These are phyloP conservation scores for Neurospora pannonica DNA, from an alignment of 495 filamentous ascomycete genomes.

Conservation along the genomic window DNA sequence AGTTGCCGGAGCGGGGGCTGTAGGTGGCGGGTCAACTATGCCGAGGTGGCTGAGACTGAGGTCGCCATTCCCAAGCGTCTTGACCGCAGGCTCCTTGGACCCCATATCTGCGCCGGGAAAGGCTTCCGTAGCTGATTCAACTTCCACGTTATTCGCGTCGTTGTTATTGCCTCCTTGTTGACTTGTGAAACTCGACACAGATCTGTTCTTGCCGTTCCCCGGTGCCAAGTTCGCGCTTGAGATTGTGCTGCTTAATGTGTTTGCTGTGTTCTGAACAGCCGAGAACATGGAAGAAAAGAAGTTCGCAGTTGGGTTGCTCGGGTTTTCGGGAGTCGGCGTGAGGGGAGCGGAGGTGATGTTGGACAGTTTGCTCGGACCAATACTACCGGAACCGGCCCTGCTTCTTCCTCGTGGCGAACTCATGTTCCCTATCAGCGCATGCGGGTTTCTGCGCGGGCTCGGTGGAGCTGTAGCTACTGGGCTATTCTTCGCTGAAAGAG, in stretches of 20 bases:
- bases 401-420: slow-evolving; percentile 47
- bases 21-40: slow-evolving; percentile 45
- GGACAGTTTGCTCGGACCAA: slow-evolving; percentile 82
- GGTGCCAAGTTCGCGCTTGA: slow-evolving; percentile 45
- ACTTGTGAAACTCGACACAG: slow-evolving; percentile 17
- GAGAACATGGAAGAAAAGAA: slow-evolving; percentile 94
- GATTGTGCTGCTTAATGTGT: slow-evolving; percentile 70
- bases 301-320: slow-evolving; percentile 38
- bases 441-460: slow-evolving; percentile 23
- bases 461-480: slow-evolving; percentile 9
- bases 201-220: slow-evolving; percentile 30
- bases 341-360: slow-evolving; percentile 64
- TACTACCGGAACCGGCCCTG: slow-evolving; percentile 53
- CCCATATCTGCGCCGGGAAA: slow-evolving; percentile 29
- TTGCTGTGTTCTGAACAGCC: slow-evolving; percentile 91
- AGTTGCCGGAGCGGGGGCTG: slow-evolving; percentile 28
- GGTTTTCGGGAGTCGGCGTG: slow-evolving; percentile 57
- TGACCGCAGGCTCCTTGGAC: slow-evolving; percentile 66
- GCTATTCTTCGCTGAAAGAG: not conserved
- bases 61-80: slow-evolving; percentile 83
- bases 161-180: slow-evolving; percentile 11
- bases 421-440: slow-evolving; percentile 53
- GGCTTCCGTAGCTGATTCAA: slow-evolving; percentile 32
- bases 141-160: slow-evolving; percentile 36
- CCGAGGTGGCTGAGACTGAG: slow-evolving; percentile 78